Evolutionary conservation across 2,329 filamentous ascomycete species (phyloP).

Genomic region (Verticillium isaacii): DNA sequence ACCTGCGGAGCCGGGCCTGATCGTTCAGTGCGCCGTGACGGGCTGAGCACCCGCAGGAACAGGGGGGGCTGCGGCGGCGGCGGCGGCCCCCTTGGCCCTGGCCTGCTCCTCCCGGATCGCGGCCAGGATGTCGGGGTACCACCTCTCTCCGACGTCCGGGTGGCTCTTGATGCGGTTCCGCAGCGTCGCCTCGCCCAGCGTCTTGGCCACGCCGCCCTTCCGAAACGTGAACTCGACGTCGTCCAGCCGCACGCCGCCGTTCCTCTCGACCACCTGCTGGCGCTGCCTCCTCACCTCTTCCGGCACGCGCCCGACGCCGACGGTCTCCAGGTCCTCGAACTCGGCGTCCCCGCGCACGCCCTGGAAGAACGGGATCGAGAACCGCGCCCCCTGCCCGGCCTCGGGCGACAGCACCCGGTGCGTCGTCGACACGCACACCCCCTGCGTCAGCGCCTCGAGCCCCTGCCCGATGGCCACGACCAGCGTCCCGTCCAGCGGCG

Average conservation of each 20-base stretch:
- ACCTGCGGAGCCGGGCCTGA: background rate
- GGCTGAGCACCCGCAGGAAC: slow-evolving; percentile 10
- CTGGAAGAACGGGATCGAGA: slow-evolving; percentile 84
- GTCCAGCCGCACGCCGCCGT: slow-evolving; percentile 54
- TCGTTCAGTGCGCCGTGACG: slow-evolving; percentile 25
- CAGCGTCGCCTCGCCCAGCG: slow-evolving; percentile 76
- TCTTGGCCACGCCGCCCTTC: slow-evolving; percentile 60
- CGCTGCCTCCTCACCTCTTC: slow-evolving; percentile 59
- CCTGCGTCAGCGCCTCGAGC: slow-evolving; percentile 77
- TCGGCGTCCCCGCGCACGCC: slow-evolving; percentile 74
- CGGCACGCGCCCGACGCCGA: slow-evolving; percentile 55
- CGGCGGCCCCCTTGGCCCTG: slow-evolving; percentile 26
- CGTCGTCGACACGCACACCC: slow-evolving; percentile 77
- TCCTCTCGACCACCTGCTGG: slow-evolving; percentile 49
- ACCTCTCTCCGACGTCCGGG: slow-evolving; percentile 78
- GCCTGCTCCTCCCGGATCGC: slow-evolving; percentile 56
- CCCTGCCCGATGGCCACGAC: slow-evolving; percentile 87
- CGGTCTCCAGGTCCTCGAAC: slow-evolving; percentile 69
- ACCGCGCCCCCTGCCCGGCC: slow-evolving; percentile 66
- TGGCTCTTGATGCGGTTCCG: slow-evolving; percentile 84
- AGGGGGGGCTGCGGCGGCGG: slow-evolving; percentile 11
- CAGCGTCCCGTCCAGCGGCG: slow-evolving; percentile 69
- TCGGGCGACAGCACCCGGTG: slow-evolving; percentile 75
- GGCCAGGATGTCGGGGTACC: slow-evolving; percentile 63
- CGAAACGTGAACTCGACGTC: slow-evolving; percentile 87